Percentiles rank a stretch among this genome's conserved stretches.
These are phyloP conservation scores for Leccinum fallax DNA, from an alignment of 1,284 basidiomycete species.

Conservation along the genomic window DNA sequence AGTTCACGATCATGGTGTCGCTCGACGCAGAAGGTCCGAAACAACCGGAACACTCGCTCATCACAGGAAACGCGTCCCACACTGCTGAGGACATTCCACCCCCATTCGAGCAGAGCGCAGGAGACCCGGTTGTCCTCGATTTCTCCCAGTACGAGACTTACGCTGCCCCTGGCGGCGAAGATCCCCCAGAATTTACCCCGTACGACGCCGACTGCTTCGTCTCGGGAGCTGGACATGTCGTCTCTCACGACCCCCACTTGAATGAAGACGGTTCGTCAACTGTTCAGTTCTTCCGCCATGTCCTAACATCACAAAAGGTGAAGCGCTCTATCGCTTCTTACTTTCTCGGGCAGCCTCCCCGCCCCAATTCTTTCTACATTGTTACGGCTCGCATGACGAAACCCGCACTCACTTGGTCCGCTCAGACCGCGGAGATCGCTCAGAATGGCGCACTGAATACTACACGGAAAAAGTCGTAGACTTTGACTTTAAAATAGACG, in stretches of 20 bases:
- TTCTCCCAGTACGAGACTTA: conserved; percentile 21
- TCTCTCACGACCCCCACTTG: conserved; percentile 72
- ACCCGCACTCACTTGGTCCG: conserved; percentile 51
- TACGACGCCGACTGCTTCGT: conserved; percentile 65
- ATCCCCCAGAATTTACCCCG: conserved; percentile 60
- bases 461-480: conserved; percentile 60
- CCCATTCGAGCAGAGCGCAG: conserved; percentile 35
- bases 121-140: conserved; percentile 28
- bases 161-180: conserved; percentile 37
- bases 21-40: conserved; percentile 10
- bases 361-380: conserved; percentile 54
- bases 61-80: neutral
- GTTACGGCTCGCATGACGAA: conserved; percentile 62
- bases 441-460: conserved; percentile 41
- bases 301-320: conserved; percentile 45
- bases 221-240: conserved; percentile 49
- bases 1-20: conserved; percentile 8
- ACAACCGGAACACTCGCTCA: neutral
- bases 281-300: neutral
- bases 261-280: conserved; percentile 62
- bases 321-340: conserved; percentile 74
- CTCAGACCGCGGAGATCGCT: conserved; percentile 39
- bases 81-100: conserved; percentile 26
- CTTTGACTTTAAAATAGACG: conserved; percentile 66
- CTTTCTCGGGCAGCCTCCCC: conserved; percentile 53